Conservation (phyloP, 31 red algal genomes). For the Porphyra umbilicalis region DNA sequence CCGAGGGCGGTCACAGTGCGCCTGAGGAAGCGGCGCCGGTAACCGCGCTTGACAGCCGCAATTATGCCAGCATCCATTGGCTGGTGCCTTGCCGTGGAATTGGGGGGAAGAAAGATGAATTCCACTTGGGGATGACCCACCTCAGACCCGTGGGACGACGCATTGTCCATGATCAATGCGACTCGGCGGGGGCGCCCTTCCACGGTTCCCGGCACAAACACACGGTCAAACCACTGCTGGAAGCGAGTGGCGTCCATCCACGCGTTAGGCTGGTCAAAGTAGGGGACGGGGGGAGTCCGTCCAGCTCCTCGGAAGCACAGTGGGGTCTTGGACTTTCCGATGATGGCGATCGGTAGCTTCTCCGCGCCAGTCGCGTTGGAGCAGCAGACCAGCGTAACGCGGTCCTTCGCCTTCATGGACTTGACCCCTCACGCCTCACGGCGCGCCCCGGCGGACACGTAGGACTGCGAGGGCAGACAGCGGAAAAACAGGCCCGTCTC, state of each 20-base stretch:
- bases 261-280: conserved; percentile 7
- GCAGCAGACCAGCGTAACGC: background rate
- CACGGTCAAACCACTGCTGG: conserved; percentile 4
- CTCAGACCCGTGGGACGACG: too few species aligned
- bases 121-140: too few species aligned
- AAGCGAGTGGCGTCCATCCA: conserved; percentile 7
- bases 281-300: background rate
- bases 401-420: conserved; percentile 14
- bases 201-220: too few species aligned
- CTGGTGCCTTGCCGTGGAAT: too few species aligned
- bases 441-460: background rate
- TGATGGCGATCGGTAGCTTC: background rate
- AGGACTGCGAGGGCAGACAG: conserved; percentile 3
- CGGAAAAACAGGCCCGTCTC: conserved; percentile 18
- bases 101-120: too few species aligned
- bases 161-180: too few species aligned
- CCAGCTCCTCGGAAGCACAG: too few species aligned
- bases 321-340: conserved; percentile 10
- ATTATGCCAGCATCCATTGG: too few species aligned
- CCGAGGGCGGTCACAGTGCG: too few species aligned
- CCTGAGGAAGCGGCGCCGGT: too few species aligned
- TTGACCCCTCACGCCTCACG: conserved; percentile 11
- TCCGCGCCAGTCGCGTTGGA: conserved; percentile 10
- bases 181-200: too few species aligned
- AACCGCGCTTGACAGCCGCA: too few species aligned